Evolutionary conservation across 306 rosid genomes (phyloP).

Genomic region (Citrullus mucosospermus): DNA sequence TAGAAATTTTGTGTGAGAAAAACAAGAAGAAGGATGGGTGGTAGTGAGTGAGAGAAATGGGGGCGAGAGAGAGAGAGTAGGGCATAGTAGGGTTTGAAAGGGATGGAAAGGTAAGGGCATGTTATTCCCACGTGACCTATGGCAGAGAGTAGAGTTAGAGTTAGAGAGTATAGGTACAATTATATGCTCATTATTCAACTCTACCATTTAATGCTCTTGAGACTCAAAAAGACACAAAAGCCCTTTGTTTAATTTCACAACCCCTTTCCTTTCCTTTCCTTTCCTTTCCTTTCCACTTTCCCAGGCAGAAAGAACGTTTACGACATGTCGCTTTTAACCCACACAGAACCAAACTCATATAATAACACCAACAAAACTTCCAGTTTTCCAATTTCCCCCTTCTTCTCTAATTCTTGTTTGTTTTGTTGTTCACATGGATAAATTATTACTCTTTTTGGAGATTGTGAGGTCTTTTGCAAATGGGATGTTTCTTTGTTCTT

Average conservation of each 20-base stretch:
- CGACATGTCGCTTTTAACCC: conserved; percentile 5
- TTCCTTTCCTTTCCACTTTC: too few species aligned
- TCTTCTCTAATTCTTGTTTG: background rate
- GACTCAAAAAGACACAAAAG: background rate
- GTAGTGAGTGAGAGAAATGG: background rate
- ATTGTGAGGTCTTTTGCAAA: background rate
- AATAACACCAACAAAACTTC: too few species aligned
- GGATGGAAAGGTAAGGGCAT: background rate
- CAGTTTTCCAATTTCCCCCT: too few species aligned
- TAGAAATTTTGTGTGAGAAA: too few species aligned
- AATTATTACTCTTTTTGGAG: background rate
- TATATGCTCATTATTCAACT: background rate
- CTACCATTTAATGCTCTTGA: too few species aligned
- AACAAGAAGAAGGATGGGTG: background rate
- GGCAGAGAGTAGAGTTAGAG: background rate
- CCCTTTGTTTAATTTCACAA: too few species aligned
- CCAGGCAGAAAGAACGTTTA: conserved; percentile 1
- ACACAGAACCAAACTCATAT: too few species aligned
- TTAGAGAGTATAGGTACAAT: background rate
- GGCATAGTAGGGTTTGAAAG: background rate
- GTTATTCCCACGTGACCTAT: background rate
- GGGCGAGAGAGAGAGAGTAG: background rate
- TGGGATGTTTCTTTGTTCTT: background rate
- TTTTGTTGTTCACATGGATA: background rate
- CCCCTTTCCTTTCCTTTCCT: too few species aligned